phyloP scores from a whole-genome alignment of 805 yeast species.

The Wickerhamiella qilinensis region DNA sequence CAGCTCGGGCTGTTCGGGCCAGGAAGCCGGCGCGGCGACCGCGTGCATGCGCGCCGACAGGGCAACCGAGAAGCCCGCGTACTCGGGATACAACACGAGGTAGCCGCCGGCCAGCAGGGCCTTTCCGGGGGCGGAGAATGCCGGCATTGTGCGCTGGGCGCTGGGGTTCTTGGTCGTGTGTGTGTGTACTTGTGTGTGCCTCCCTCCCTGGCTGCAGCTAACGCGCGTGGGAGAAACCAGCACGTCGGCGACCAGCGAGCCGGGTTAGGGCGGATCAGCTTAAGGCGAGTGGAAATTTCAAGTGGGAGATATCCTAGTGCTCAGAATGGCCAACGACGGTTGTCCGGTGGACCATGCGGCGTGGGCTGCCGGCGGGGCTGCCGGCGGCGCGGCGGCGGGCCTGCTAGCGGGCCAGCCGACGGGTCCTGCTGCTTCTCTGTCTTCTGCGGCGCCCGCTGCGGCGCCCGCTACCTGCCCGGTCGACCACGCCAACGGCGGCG shows the following conservation, averaged over 20 bases:
- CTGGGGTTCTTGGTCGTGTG: too few relatives aligned
- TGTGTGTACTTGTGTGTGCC: too few relatives aligned
- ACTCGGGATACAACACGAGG: slow-evolving; percentile 65
- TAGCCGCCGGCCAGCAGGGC: slow-evolving; percentile 93
- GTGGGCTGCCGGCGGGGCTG: slow-evolving; percentile 5
- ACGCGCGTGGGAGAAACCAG: too few relatives aligned
- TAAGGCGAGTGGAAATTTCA: too few relatives aligned
- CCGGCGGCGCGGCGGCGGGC: slow-evolving; percentile 1
- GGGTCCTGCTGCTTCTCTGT: too few relatives aligned
- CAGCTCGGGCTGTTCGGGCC: slow-evolving; percentile 18
- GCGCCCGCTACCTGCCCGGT: slow-evolving; percentile 18
- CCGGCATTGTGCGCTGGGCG: too few relatives aligned
- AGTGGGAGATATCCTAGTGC: too few relatives aligned
- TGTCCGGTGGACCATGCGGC: slow-evolving; percentile 40
- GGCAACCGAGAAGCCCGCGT: slow-evolving; percentile 68
- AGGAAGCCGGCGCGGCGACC: slow-evolving; percentile 26
- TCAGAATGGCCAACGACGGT: slow-evolving; percentile 13
- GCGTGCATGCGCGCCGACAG: slow-evolving; percentile 85
- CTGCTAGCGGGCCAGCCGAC: not conserved
- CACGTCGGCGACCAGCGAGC: too few relatives aligned
- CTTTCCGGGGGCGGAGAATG: slow-evolving; percentile 89
- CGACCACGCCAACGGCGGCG: slow-evolving; percentile 17
- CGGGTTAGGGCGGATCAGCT: too few relatives aligned
- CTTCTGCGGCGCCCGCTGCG: not conserved
- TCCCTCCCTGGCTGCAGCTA: too few relatives aligned